phyloP scores from a whole-genome alignment of 495 filamentous ascomycete genomes.

The Massariosphaeria phaeospora region DNA sequence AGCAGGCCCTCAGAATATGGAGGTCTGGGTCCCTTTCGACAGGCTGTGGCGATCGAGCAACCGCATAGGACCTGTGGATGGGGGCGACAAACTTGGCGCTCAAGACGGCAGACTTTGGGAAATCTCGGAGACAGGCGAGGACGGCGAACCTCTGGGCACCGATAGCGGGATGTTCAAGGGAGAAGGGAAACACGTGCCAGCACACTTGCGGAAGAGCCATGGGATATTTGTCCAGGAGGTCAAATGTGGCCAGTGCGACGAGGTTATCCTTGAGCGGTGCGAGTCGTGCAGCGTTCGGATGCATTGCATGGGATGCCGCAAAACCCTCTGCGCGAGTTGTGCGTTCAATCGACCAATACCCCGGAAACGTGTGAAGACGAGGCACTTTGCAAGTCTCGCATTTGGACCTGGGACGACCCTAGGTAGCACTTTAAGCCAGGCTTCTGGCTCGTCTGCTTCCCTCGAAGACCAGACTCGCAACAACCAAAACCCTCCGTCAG shows the following conservation, averaged over 20 bases:
- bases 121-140: slow-evolving; percentile 50
- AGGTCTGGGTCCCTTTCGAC: slow-evolving; percentile 63
- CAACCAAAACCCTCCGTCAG: not conserved
- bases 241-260: slow-evolving; percentile 53
- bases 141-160: slow-evolving; percentile 54
- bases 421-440: slow-evolving; percentile 27
- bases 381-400: slow-evolving; percentile 28
- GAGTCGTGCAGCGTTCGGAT: slow-evolving; percentile 60
- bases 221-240: slow-evolving; percentile 50
- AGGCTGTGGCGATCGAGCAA: slow-evolving; percentile 58
- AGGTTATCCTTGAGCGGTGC: slow-evolving; percentile 52
- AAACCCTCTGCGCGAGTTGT: slow-evolving; percentile 58
- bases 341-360: slow-evolving; percentile 55
- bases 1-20: slow-evolving; percentile 48
- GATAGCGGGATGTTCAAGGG: slow-evolving; percentile 42
- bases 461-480: slow-evolving; percentile 9
- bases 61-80: slow-evolving; percentile 48
- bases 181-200: slow-evolving; percentile 53
- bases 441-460: slow-evolving; percentile 30
- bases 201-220: slow-evolving; percentile 55
- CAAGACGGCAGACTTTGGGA: slow-evolving; percentile 55
- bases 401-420: slow-evolving; percentile 19
- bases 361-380: slow-evolving; percentile 34
- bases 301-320: slow-evolving; percentile 60
- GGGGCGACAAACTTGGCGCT: slow-evolving; percentile 21